Evolutionary conservation across 1,284 basidiomycete genomes (phyloP).

Genomic region (Vanrija humicola): DNA sequence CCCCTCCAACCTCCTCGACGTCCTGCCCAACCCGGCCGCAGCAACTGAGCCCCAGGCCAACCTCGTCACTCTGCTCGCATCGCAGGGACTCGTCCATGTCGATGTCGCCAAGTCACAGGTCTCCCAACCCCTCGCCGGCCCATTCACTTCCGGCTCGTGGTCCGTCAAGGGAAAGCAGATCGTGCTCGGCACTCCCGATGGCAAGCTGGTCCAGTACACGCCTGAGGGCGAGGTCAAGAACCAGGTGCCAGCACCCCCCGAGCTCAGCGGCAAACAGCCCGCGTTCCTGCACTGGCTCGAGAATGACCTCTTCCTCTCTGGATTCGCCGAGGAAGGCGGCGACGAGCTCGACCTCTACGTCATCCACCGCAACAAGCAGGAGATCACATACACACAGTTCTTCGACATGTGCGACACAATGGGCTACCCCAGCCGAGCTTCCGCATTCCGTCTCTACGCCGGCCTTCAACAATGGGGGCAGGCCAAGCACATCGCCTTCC

Average conservation of each 20-base stretch:
- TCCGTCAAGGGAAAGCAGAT: conserved; percentile 57
- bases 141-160: conserved; percentile 51
- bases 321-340: conserved; percentile 47
- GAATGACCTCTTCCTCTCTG: conserved; percentile 54
- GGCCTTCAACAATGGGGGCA: conserved; percentile 48
- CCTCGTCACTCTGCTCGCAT: conserved; percentile 43
- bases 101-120: conserved; percentile 33
- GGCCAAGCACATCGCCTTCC: conserved; percentile 45
- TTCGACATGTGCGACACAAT: conserved; percentile 47
- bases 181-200: conserved; percentile 50
- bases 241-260: conserved; percentile 46
- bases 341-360: conserved; percentile 47
- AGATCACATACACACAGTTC: conserved; percentile 43
- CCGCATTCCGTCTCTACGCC: conserved; percentile 43
- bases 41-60: conserved; percentile 19
- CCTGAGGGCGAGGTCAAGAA: conserved; percentile 54
- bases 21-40: conserved; percentile 51
- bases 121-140: conserved; percentile 25
- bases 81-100: conserved; percentile 38
- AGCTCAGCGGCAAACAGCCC: conserved; percentile 32
- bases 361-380: conserved; percentile 39
- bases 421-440: conserved; percentile 42
- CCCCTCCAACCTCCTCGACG: conserved; percentile 37
- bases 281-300: conserved; percentile 55
- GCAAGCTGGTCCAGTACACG: conserved; percentile 52